Conservation (phyloP, 2,329 filamentous ascomycete species). For the Pseudopithomyces maydicus region DNA sequence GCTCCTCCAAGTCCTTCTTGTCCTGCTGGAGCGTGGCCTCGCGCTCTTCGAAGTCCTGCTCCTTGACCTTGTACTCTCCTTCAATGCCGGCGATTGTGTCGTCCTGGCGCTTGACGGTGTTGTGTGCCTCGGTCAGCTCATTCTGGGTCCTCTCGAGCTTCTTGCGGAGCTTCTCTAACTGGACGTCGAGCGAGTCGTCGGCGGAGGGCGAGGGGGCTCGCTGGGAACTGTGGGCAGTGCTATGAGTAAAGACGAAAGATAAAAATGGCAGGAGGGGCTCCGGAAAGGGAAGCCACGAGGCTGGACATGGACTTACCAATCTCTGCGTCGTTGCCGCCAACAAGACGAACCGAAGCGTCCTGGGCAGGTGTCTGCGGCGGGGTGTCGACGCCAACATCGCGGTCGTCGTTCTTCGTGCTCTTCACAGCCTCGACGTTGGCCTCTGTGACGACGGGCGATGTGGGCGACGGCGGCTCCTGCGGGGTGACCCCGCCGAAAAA, state of each 20-base stretch:
- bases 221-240: conserved; percentile 22
- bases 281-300: conserved; percentile 21
- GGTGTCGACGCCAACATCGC: conserved; percentile 37
- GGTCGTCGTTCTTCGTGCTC: conserved; percentile 23
- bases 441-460: conserved; percentile 32
- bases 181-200: conserved; percentile 35
- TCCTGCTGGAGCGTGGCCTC: conserved; percentile 38
- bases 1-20: conserved; percentile 47
- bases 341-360: conserved; percentile 7
- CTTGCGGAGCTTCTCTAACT: conserved; percentile 39
- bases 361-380: conserved; percentile 39
- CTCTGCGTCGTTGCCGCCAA: conserved; percentile 22
- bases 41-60: conserved; percentile 36
- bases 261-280: conserved; percentile 13
- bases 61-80: conserved; percentile 39
- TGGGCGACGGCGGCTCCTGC: conserved; percentile 30
- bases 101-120: conserved; percentile 32
- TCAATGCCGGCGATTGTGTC: conserved; percentile 27
- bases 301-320: conserved; percentile 1
- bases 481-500: conserved; percentile 40
- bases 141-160: conserved; percentile 34
- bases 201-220: conserved; percentile 31
- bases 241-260: conserved; percentile 17
- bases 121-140: conserved; percentile 42
- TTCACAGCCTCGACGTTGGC: conserved; percentile 15